Base-by-base conservation (phyloP, 768 basidiomycete genomes). In the Lyophyllum shimeji region DNA sequence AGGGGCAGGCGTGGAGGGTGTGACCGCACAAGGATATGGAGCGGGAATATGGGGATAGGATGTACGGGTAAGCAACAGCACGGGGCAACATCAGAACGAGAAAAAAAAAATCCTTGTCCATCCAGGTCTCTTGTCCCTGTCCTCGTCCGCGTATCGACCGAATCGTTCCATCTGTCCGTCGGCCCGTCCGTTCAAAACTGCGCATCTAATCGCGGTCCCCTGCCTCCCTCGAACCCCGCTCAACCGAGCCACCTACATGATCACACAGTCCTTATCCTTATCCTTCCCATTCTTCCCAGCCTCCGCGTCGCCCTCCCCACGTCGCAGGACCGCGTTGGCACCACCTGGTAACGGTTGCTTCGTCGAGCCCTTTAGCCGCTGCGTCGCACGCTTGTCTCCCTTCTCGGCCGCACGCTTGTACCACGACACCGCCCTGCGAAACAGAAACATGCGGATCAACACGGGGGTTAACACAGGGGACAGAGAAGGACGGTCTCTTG, bases 351-450 rank as follows among this genome's bases (percentile, higher is more conserved):
- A 68, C 6, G 83, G 81, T 51, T 80, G 80, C 52, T 71, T 81
- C 43, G 79, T 79, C 6, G 82, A 77, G 11, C 83, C 77, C 66
- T 82, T 86, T 13, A 98, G 75, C 50, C 97, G 86, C 65, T 95
- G 92, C 7, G 81, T 75, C 0, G 97, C 95, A 56, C 97, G 91
- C 69, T 93, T 96, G 74, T 99, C 97, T 47, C 96, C 95, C 27
- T 86, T 82, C 1, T 95, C 93, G 15, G 94, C 89, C 2, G 97
- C 93, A 59, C 84, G 84, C 72, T 93, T 91, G 78, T 95, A 98
- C 80, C 88, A 98, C 13, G 76, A 64, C 33, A 84, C 74, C 1
- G 94, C 87, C 60, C 90, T 92, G 59, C 31, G 57, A 40, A 18
- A n/a, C n/a, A 18, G 39, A 40, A 18, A 11, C 42, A 21, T n/a